Conservation (phyloP, 2,329 filamentous ascomycete species). For the Epichloe hybrida region DNA sequence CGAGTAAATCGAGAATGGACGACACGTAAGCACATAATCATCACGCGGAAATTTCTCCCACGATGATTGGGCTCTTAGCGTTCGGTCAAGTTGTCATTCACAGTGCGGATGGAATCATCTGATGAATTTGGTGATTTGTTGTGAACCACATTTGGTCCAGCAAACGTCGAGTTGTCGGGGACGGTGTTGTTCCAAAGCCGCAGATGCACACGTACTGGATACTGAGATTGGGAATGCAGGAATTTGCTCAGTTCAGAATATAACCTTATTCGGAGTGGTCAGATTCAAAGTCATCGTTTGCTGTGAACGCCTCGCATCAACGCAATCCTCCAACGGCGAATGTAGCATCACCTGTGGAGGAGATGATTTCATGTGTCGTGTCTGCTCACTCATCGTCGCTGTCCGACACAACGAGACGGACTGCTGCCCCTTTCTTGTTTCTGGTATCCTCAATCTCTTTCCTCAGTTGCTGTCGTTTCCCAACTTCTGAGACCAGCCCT, state of each 20-base stretch:
- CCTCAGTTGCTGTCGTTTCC: slow-evolving; percentile 34
- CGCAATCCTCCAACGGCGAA: not conserved
- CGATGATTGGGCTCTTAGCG: not conserved
- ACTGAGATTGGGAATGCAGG: not conserved
- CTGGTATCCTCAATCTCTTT: slow-evolving; percentile 29
- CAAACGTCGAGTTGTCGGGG: not conserved
- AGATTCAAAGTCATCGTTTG: not conserved
- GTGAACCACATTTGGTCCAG: not conserved
- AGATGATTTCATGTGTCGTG: slow-evolving; percentile 7
- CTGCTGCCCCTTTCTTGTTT: slow-evolving; percentile 28
- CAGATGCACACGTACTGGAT: not conserved
- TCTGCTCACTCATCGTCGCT: slow-evolving; percentile 22
- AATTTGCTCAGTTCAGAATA: too few species aligned
- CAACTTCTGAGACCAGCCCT: slow-evolving; percentile 58
- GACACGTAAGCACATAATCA: not conserved
- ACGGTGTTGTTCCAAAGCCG: not conserved
- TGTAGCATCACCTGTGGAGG: not conserved
- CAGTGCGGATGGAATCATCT: not conserved
- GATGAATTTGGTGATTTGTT: not conserved
- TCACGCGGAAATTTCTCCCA: not conserved
- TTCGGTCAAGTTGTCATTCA: not conserved
- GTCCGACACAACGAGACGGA: slow-evolving; percentile 31
- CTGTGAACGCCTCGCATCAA: not conserved
- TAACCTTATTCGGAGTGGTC: not conserved
- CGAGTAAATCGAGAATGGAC: not conserved